Evolutionary conservation across 2,329 filamentous ascomycete species (phyloP).

Genomic region (Diaporthe sp.): DNA sequence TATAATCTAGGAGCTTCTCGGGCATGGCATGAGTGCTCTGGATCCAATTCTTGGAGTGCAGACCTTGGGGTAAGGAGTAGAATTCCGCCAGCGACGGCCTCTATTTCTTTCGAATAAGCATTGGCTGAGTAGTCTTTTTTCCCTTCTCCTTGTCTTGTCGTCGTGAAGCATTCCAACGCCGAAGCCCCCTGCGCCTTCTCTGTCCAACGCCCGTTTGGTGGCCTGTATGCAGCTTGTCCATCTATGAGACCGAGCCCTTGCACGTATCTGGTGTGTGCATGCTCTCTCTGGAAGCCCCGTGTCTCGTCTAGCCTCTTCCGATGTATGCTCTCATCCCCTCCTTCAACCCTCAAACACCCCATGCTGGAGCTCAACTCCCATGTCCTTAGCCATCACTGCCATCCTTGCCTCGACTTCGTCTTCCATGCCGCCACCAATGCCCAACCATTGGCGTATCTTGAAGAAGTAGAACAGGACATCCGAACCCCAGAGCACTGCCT

Average conservation of each 20-base stretch:
- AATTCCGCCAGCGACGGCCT: neutral
- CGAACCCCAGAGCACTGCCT: conserved; percentile 76
- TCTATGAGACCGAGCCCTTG: neutral
- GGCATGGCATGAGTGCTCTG: too few species aligned
- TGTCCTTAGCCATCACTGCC: conserved; percentile 88
- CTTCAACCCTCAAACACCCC: conserved; percentile 84
- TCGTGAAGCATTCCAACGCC: neutral
- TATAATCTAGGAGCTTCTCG: too few species aligned
- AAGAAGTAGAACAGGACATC: conserved; percentile 88
- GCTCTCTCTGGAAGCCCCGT: neutral
- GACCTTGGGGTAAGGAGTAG: neutral
- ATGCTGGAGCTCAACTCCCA: conserved; percentile 91
- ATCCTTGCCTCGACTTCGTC: conserved; percentile 92
- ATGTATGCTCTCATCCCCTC: neutral
- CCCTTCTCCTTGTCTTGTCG: neutral
- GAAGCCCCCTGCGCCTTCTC: conserved; percentile 8
- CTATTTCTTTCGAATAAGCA: neutral
- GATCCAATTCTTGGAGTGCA: too few species aligned
- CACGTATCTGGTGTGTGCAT: neutral
- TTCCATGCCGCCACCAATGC: conserved; percentile 87
- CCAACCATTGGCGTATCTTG: conserved; percentile 80
- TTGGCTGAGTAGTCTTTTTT: neutral
- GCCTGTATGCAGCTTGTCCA: neutral
- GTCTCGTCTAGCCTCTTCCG: neutral
- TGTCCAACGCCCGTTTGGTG: neutral